A percentile compares a stretch with the other conserved stretches of the same genome.
Evolutionary conservation across 129 eudicot species (phyloP).

Genomic region (Lactuca saligna): DNA sequence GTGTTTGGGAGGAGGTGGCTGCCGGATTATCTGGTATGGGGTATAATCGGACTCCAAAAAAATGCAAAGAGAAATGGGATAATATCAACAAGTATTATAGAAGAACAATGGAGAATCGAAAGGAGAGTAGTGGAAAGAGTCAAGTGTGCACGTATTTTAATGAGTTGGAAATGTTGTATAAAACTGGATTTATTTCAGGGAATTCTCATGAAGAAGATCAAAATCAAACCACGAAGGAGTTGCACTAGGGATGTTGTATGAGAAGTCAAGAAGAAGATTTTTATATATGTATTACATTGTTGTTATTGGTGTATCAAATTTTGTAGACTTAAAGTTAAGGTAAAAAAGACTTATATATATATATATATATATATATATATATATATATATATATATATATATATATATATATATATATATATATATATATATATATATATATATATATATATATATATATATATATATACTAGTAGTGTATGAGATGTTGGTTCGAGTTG

Average conservation of each 20-base stretch:
- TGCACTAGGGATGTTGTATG: slow-evolving; percentile 7
- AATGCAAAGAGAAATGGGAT: slow-evolving; percentile 82
- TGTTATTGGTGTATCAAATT: slow-evolving; percentile 20
- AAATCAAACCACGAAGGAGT: slow-evolving; percentile 17
- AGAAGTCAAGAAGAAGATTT: slow-evolving; percentile 4
- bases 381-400: no score
- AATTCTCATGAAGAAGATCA: slow-evolving; percentile 28
- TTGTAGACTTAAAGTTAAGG: background rate
- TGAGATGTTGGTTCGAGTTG: background rate
- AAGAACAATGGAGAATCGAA: slow-evolving; percentile 40
- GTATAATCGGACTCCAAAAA: slow-evolving; percentile 49
- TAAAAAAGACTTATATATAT: background rate
- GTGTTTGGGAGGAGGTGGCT: slow-evolving; percentile 58
- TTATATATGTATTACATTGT: slow-evolving; percentile 9
- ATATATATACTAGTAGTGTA: slow-evolving; percentile 2
- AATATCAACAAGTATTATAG: slow-evolving; percentile 65
- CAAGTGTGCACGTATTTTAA: slow-evolving; percentile 50
- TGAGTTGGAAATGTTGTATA: slow-evolving; percentile 46
- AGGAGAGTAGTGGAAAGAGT: slow-evolving; percentile 27
- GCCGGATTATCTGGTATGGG: slow-evolving; percentile 42
- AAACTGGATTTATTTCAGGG: slow-evolving; percentile 37
- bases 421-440: no score
- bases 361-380: no score
- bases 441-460: no score
- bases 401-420: no score